These are phyloP conservation scores for Rubia yunnanensis DNA, from an alignment of 257 asterid genomes.

Conservation along the genomic window DNA sequence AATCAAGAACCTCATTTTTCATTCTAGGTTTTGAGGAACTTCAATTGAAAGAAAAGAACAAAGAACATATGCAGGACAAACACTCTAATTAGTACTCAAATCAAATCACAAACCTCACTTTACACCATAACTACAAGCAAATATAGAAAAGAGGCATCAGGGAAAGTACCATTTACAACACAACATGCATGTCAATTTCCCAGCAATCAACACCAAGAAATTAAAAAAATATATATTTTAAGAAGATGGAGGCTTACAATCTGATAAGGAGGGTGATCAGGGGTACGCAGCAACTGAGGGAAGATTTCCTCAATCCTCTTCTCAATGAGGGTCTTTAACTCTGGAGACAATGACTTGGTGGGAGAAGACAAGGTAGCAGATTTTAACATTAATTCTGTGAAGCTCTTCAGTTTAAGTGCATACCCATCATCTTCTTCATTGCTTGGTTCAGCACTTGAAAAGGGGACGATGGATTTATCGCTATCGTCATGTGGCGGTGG, in stretches of 20 bases:
- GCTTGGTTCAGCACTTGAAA: not conserved
- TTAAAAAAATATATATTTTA: not conserved
- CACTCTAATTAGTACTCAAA: not conserved
- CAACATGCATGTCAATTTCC: constrained; percentile 3
- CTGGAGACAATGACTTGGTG: constrained; percentile 19
- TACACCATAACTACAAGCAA: not conserved
- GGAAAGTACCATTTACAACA: not conserved
- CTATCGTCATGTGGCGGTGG: not conserved
- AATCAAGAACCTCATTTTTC: not conserved
- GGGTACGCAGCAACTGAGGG: constrained; percentile 26
- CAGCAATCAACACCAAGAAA: not conserved
- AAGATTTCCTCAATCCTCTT: constrained; percentile 21
- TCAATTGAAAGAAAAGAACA: not conserved
- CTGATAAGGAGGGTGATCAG: constrained; percentile 59
- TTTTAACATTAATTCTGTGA: constrained; percentile 23
- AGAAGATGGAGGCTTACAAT: constrained; percentile 26
- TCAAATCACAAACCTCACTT: not conserved
- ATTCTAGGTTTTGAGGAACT: too few relatives aligned
- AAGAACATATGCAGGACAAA: not conserved
- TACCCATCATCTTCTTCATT: not conserved
- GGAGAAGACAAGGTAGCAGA: constrained; percentile 22
- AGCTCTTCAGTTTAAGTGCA: not conserved
- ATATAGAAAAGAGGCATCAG: not conserved
- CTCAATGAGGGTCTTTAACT: constrained; percentile 22
- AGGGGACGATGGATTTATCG: not conserved